Evolutionary conservation across 148 eudicot genomes (phyloP).

Genomic region (Vaccinium macrocarpon): DNA sequence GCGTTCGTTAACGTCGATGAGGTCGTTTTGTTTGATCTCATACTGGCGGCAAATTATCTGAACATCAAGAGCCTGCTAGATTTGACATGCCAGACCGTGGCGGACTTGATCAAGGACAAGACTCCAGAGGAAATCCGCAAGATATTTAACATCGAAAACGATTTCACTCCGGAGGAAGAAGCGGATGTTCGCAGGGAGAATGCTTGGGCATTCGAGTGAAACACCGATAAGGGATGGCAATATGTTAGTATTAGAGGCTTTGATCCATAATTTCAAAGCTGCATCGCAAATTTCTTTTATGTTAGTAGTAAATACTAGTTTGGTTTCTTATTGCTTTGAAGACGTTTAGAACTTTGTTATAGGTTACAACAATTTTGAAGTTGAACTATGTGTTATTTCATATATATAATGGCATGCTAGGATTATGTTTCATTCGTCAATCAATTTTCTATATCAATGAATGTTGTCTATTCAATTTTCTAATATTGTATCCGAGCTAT

Average conservation of each 20-base stretch:
- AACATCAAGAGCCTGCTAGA: slow-evolving; percentile 60
- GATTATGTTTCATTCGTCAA: no score
- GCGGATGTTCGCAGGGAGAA: slow-evolving; percentile 63
- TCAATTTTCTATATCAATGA: no score
- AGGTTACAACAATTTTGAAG: background rate
- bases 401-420: no score
- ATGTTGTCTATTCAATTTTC: no score
- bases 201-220: slow-evolving; percentile 64
- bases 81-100: slow-evolving; percentile 64
- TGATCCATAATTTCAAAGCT: background rate
- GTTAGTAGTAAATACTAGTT: background rate
- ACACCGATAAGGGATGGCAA: background rate
- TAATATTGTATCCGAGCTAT: no score
- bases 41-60: slow-evolving; percentile 64
- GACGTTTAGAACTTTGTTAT: background rate
- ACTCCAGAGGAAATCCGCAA: slow-evolving; percentile 66
- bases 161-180: slow-evolving; percentile 58
- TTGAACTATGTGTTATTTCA: background rate
- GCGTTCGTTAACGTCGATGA: slow-evolving; percentile 54
- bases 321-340: background rate
- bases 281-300: background rate
- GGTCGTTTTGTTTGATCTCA: slow-evolving; percentile 49
- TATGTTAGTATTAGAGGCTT: background rate
- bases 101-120: slow-evolving; percentile 72
- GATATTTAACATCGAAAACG: slow-evolving; percentile 58